A percentile compares a stretch with the other conserved stretches of the same genome.
Evolutionary conservation across 1,139 yeast species (phyloP).

Genomic region (Petasospora rhodanensis): DNA sequence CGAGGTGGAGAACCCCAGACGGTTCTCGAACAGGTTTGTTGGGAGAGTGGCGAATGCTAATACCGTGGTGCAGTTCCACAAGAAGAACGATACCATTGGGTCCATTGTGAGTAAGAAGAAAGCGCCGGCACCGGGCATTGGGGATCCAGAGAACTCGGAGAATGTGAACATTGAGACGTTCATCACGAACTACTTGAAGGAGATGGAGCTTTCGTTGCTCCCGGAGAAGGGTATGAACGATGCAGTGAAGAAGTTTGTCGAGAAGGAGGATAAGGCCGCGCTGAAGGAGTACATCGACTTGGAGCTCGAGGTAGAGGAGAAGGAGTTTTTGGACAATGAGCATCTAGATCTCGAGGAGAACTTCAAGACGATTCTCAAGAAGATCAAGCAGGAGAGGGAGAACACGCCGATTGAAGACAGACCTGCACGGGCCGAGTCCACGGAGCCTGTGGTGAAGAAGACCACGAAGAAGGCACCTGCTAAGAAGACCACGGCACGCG

Average conservation of each 20-base stretch:
- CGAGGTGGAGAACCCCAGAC: conserved; percentile 84
- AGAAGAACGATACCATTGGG: conserved; percentile 34
- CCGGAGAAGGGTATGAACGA: conserved; percentile 74
- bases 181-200: conserved; percentile 56
- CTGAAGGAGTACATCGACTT: conserved; percentile 63
- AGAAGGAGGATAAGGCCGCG: conserved; percentile 76
- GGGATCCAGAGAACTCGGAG: conserved; percentile 9
- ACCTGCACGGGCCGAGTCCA: conserved; percentile 1
- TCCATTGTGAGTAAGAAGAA: conserved; percentile 15
- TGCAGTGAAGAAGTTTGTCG: conserved; percentile 69
- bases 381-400: conserved; percentile 19
- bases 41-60: conserved; percentile 88
- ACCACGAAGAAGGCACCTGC: conserved; percentile 1
- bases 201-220: conserved; percentile 62
- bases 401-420: conserved; percentile 1
- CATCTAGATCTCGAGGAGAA: conserved; percentile 31
- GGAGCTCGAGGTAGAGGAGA: conserved; percentile 61
- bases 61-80: conserved; percentile 73
- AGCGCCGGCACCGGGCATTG: conserved; percentile 6
- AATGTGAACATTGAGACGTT: conserved; percentile 49
- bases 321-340: conserved; percentile 44
- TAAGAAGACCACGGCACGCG: conserved; percentile 1
- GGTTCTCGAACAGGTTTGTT: conserved; percentile 86
- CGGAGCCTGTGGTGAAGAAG: background rate
- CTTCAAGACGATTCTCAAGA: conserved; percentile 28